These are phyloP conservation scores for Aspergillus bombycis DNA, from an alignment of 2,329 filamentous ascomycete species.

Conservation along the genomic window DNA sequence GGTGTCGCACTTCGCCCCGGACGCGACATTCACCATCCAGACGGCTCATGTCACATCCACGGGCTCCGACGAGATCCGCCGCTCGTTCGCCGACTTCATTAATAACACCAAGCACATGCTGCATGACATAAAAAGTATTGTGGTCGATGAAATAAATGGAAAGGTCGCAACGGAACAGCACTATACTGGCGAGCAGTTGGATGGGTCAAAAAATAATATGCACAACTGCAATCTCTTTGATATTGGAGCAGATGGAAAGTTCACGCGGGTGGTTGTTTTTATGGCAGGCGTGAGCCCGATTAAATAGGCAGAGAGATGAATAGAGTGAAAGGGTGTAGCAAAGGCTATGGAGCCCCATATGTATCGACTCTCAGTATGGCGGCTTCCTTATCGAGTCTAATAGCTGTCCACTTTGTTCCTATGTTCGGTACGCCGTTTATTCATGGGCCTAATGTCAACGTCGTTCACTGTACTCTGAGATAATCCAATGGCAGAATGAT, in stretches of 20 bases:
- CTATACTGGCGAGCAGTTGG: not conserved
- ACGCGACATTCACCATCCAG: slow-evolving; percentile 11
- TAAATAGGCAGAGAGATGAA: not conserved
- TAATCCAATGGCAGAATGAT: too few species aligned
- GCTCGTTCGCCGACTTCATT: not conserved
- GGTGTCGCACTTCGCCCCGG: slow-evolving; percentile 4
- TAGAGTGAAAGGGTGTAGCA: too few species aligned
- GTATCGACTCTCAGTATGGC: not conserved
- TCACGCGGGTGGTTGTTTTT: slow-evolving; percentile 8
- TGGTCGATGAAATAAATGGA: slow-evolving; percentile 6
- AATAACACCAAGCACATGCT: slow-evolving; percentile 1
- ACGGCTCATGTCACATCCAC: slow-evolving; percentile 9
- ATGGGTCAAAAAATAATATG: slow-evolving; percentile 7
- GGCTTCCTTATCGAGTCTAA: too few species aligned
- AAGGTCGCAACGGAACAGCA: slow-evolving; percentile 11
- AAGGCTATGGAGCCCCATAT: too few species aligned
- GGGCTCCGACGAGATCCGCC: not conserved
- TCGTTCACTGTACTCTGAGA: too few species aligned
- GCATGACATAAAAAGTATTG: slow-evolving; percentile 4
- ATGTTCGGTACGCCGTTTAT: too few species aligned
- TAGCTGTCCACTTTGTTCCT: too few species aligned
- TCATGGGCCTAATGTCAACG: too few species aligned
- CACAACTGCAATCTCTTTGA: slow-evolving; percentile 16
- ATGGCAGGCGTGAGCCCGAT: slow-evolving; percentile 13
- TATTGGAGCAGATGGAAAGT: slow-evolving; percentile 2